Evolutionary conservation across 2,329 filamentous ascomycete genomes (phyloP), one percentile per base, ranked within the genome.

Genomic region (Claviceps digitariae): DNA sequence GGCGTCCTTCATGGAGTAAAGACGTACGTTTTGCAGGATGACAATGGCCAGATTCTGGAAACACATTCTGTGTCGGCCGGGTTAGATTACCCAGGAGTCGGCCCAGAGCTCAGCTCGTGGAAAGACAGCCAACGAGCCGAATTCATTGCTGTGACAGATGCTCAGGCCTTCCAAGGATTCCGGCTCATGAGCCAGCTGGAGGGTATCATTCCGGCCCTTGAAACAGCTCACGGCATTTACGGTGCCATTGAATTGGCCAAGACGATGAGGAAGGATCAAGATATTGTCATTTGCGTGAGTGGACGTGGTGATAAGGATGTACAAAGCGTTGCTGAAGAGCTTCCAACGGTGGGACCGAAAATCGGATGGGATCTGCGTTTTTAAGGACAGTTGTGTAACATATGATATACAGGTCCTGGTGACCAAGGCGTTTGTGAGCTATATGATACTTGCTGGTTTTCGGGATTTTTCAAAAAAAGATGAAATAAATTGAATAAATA

Each of bases 291-390:
- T 57, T 97, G 91, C 71, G 69, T 98, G 40, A 94, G 87, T 65
- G 93, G 93, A 9, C 78, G 93, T 61, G 93, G 93, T 57, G 93
- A 98, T 71, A 98, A 98, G 81, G 93, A 98, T 66, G 93, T 98
- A 55, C 90, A 98, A 79, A 95, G 88, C 63, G 91, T 98, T 51
- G 93, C 93, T 0, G 93, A 98, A 65, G 89, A 95, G 72, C 72
- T 98, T 65, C 91, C 91, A 20, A 86, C 78, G 60, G 69, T 98
- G 57, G 91, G 93, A 0, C 93, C 93, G 8, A 76, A 86, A 74
- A 97, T 98, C 69, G 89, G 79, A 54, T 84, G 81, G 81, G 81
- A 84, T 60, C 65, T 84, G 61, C 74, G 81, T 36, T 84, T 84
- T 61, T 82, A 47, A 3, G 13, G n/a, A 23, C 27, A 48, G 17